phyloP scores from a whole-genome alignment of 2,329 filamentous ascomycete species.

The Cladorrhinum sp. region DNA sequence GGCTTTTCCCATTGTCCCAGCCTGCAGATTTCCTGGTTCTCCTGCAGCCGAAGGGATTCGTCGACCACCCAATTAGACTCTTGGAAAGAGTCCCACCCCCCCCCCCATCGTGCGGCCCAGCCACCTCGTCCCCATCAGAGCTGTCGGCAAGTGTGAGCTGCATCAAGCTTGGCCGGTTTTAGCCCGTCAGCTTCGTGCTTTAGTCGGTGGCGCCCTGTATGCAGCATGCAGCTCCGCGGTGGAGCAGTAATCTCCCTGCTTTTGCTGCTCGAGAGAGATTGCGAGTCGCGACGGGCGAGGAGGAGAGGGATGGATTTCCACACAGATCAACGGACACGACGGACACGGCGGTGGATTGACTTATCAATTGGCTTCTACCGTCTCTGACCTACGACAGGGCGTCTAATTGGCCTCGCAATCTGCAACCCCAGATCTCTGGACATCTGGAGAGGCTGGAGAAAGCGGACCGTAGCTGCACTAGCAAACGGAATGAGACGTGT shows the following conservation, averaged over 20 bases:
- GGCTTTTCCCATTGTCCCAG: constrained; percentile 19
- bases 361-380: constrained; percentile 4
- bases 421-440: background rate
- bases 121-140: constrained; percentile 15
- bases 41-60: constrained; percentile 23
- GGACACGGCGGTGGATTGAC: background rate
- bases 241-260: constrained; percentile 8
- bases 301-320: background rate
- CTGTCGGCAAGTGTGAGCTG: constrained; percentile 14
- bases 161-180: constrained; percentile 16
- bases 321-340: background rate
- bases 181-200: constrained; percentile 17
- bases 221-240: constrained; percentile 17
- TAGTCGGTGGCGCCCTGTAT: constrained; percentile 11
- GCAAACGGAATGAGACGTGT: constrained; percentile 1
- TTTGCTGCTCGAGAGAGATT: constrained; percentile 12
- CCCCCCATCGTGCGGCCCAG: constrained; percentile 11
- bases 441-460: constrained; percentile 16
- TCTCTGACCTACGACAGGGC: constrained; percentile 2
- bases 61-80: constrained; percentile 20
- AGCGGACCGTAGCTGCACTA: background rate
- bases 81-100: background rate
- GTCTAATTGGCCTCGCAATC: background rate
- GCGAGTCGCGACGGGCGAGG: constrained; percentile 6
- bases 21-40: constrained; percentile 22